A percentile compares a stretch with the other conserved stretches of the same genome.
Evolutionary conservation across 2,329 filamentous ascomycete species (phyloP).

Genomic region (Apiospora malaysiana): DNA sequence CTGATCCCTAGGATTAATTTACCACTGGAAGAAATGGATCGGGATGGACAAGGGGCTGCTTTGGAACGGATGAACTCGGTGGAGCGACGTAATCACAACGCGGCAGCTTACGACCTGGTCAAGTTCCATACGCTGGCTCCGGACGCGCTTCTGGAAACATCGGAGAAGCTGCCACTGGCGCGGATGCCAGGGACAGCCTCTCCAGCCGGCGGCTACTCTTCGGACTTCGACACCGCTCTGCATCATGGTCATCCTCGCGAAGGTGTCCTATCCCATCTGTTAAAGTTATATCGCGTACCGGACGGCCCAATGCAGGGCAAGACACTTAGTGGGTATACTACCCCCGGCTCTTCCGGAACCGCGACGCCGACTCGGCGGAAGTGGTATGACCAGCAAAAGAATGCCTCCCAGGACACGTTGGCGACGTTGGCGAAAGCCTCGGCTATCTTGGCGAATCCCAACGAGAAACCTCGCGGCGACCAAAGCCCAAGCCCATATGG

Average conservation of each 20-base stretch:
- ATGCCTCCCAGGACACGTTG: conserved; percentile 53
- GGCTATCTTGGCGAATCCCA: conserved; percentile 33
- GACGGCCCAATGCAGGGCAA: conserved; percentile 31
- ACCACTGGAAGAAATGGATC: conserved; percentile 8
- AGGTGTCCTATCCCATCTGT: conserved; percentile 51
- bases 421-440: conserved; percentile 55
- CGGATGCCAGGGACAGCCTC: conserved; percentile 4
- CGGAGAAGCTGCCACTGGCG: conserved; percentile 13
- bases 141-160: conserved; percentile 8
- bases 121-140: conserved; percentile 45
- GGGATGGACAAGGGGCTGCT: conserved; percentile 24
- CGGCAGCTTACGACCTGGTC: conserved; percentile 50
- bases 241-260: conserved; percentile 42
- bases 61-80: conserved; percentile 29
- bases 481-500: conserved; percentile 25
- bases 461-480: conserved; percentile 6
- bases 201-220: conserved; percentile 23
- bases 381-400: conserved; percentile 51
- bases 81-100: conserved; percentile 37
- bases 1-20: conserved; percentile 9
- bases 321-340: conserved; percentile 35
- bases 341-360: conserved; percentile 46
- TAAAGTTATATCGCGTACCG: conserved; percentile 52
- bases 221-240: conserved; percentile 25
- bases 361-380: conserved; percentile 51